Percentiles rank a stretch among this genome's conserved stretches.
These are phyloP conservation scores for Lolium rigidum DNA, from an alignment of 176 grass and related monocot species.

Conservation along the genomic window DNA sequence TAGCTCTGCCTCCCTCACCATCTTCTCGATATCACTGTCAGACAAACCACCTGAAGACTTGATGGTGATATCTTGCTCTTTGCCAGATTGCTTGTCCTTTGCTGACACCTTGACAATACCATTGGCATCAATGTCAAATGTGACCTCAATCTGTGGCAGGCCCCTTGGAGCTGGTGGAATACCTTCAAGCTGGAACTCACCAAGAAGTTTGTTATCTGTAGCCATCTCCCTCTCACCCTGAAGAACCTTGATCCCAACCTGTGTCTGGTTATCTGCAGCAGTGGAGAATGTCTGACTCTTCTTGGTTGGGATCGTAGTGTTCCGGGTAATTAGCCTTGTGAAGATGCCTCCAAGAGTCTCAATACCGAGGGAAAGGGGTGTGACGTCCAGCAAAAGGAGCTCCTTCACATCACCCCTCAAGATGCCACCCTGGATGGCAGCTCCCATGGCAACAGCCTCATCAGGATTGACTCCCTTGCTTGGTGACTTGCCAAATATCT, in stretches of 20 bases:
- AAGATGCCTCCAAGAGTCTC: conserved; percentile 98
- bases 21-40: conserved; percentile 86
- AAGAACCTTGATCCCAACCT: conserved; percentile 89
- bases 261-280: conserved; percentile 84
- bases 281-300: conserved; percentile 98
- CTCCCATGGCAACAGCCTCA: conserved; percentile 97
- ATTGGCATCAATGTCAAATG: conserved; percentile 95
- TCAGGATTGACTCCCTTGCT: conserved; percentile 99
- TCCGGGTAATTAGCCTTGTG: conserved; percentile 90
- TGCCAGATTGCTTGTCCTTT: conserved; percentile 82
- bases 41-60: conserved; percentile 95
- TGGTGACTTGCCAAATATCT: conserved; percentile 89
- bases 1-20: conserved; percentile 95
- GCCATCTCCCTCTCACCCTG: conserved; percentile 99
- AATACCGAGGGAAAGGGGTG: conserved; percentile 93
- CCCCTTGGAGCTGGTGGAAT: conserved; percentile 93
- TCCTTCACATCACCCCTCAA: conserved; percentile 98
- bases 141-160: conserved; percentile 89
- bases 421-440: conserved; percentile 88
- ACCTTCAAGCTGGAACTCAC: conserved; percentile 93
- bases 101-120: conserved; percentile 98
- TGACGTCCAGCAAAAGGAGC: conserved; percentile 96
- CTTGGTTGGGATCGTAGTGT: conserved; percentile 98
- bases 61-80: conserved; percentile 97
- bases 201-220: conserved; percentile 89